phyloP scores from a whole-genome alignment of 345 rosid genomes.

The Dovyalis caffra region DNA sequence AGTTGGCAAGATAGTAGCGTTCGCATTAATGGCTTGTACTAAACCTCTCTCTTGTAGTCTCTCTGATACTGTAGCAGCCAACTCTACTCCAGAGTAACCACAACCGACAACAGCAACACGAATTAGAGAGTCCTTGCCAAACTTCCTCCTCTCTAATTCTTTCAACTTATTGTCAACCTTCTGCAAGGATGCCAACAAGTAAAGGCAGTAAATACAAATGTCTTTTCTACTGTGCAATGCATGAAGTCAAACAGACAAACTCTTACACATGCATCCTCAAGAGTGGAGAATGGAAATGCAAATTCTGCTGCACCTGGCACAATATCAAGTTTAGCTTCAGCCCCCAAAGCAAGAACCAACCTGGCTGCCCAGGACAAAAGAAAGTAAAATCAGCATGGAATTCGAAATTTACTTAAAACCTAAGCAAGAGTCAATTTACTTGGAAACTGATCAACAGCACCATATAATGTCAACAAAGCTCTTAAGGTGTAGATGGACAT shows the following conservation, averaged over 20 bases:
- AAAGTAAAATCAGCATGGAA: slow-evolving; percentile 17
- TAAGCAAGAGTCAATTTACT: neutral
- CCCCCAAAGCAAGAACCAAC: slow-evolving; percentile 99
- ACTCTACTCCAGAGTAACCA: slow-evolving; percentile 91
- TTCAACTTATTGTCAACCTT: slow-evolving; percentile 59
- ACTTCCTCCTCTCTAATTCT: slow-evolving; percentile 66
- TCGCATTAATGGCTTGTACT: slow-evolving; percentile 75
- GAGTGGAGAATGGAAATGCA: slow-evolving; percentile 84
- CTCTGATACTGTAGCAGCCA: slow-evolving; percentile 93
- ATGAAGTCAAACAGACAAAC: slow-evolving; percentile 3
- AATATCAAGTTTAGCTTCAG: slow-evolving; percentile 80
- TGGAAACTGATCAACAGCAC: slow-evolving; percentile 14
- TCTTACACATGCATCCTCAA: slow-evolving; percentile 85
- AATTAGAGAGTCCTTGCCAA: slow-evolving; percentile 52
- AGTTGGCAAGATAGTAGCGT: slow-evolving; percentile 67
- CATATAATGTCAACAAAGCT: neutral
- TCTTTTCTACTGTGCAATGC: neutral
- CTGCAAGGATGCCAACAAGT: slow-evolving; percentile 44
- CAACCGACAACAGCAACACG: slow-evolving; percentile 85
- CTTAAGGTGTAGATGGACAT: neutral
- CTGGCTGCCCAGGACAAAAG: slow-evolving; percentile 77
- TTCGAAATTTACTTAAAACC: slow-evolving; percentile 3
- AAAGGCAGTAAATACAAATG: neutral
- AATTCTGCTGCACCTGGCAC: slow-evolving; percentile 86
- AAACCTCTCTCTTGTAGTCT: slow-evolving; percentile 77